A percentile compares a stretch with the other conserved stretches of the same genome.
Evolutionary conservation across 2,329 filamentous ascomycete genomes (phyloP).

Genomic region (Aureobasidium zeae): DNA sequence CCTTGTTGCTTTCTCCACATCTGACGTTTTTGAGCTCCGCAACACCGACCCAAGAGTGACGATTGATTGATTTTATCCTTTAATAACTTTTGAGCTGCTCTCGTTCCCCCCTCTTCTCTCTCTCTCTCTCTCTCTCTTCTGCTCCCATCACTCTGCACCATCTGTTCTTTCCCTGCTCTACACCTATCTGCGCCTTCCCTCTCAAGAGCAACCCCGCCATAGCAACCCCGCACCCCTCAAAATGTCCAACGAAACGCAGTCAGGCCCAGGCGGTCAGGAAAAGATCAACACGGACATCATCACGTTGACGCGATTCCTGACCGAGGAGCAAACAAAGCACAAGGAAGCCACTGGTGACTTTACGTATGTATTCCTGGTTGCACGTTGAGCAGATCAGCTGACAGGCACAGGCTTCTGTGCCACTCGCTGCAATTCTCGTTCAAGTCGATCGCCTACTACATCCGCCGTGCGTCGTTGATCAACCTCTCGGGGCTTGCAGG

Average conservation of each 20-base stretch:
- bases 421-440: constrained; percentile 98
- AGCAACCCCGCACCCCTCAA: constrained; percentile 17
- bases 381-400: no score
- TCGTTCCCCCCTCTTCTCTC: not conserved
- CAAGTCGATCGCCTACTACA: constrained; percentile 99
- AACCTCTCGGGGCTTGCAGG: constrained; percentile 83
- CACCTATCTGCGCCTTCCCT: not conserved
- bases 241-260: constrained; percentile 36
- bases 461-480: constrained; percentile 87
- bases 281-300: constrained; percentile 93
- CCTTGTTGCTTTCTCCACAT: constrained; percentile 14
- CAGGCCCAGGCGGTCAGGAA: constrained; percentile 51
- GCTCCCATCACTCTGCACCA: not conserved
- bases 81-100: constrained; percentile 6
- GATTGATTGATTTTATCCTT: no score
- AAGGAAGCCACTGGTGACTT: constrained; percentile 96
- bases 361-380: constrained; percentile 44
- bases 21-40: constrained; percentile 16
- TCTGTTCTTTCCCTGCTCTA: not conserved
- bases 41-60: constrained; percentile 16
- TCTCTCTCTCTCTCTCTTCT: not conserved
- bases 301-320: constrained; percentile 89
- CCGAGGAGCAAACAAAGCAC: constrained; percentile 89
- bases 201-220: not conserved
- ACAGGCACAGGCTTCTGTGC: constrained; percentile 64